Evolutionary conservation across 2,329 filamentous ascomycete genomes (phyloP).

Genomic region (Graphilbum fragrans): DNA sequence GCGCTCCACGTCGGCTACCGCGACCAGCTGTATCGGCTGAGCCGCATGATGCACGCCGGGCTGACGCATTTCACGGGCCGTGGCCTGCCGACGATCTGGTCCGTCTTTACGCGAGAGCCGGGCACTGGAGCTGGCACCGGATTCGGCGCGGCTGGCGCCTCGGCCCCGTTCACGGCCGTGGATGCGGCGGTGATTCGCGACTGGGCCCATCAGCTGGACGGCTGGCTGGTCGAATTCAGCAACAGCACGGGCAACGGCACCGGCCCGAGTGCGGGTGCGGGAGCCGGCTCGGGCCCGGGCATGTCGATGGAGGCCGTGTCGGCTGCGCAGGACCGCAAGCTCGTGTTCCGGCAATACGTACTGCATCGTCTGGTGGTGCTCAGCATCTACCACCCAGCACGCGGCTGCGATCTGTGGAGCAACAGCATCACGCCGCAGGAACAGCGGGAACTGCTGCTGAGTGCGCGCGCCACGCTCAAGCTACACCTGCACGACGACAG

Average conservation of each 20-base stretch:
- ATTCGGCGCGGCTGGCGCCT: too few species aligned
- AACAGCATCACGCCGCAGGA: conserved; percentile 8
- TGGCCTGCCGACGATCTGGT: conserved; percentile 11
- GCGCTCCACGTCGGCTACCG: conserved; percentile 3
- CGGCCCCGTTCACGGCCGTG: conserved; percentile 4
- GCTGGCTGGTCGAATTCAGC: conserved; percentile 9
- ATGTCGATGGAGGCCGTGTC: not conserved
- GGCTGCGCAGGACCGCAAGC: conserved; percentile 1
- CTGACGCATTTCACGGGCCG: conserved; percentile 10
- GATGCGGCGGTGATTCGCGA: conserved; percentile 10
- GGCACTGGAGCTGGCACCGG: too few species aligned
- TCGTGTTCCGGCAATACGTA: conserved; percentile 10
- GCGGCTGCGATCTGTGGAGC: conserved; percentile 8
- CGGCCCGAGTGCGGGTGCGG: not conserved
- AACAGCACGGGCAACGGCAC: not conserved
- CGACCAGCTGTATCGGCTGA: conserved; percentile 10
- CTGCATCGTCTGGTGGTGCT: conserved; percentile 9
- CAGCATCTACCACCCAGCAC: conserved; percentile 10
- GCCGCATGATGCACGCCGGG: conserved; percentile 10
- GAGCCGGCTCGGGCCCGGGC: too few species aligned
- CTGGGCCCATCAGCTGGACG: conserved; percentile 10
- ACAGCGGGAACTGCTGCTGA: conserved; percentile 9
- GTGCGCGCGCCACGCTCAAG: conserved; percentile 8
- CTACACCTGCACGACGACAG: conserved; percentile 8
- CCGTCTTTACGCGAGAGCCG: conserved; percentile 2